Base-by-base conservation (phyloP, 306 rosid species). In the Dryas drummondii region DNA sequence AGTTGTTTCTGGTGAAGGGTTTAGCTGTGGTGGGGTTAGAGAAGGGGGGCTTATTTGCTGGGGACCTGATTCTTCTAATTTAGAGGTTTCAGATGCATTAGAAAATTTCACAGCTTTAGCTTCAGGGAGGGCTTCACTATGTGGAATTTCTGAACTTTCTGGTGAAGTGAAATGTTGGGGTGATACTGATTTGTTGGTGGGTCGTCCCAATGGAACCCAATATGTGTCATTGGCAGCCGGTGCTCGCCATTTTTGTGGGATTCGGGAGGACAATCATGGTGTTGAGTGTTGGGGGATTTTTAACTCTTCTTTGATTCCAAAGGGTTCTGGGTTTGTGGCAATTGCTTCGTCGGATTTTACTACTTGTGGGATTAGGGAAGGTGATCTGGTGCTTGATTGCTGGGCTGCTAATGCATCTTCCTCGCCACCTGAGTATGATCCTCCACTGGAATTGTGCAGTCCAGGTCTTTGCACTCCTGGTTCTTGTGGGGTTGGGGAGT, bases 391-490 rank as follows among this genome's bases (percentile, higher is more conserved):
- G 51, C 84, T 92, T 4, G 96, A 88, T 85, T 94, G 98, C 68
- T 94, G 98, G 98, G 63, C 83, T 63, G 84, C 86, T 44, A 83
- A 91, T 54, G 80, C 81, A 16, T 69, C 96, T 1, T 76, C 74
- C 10, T 71, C 87, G 4, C 74, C 85, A 1, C 72, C 72, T 12
- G 50, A 45, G 42, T 84, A 84, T 78, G 96, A 90, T 75, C 97
- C 97, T 68, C 98, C 98, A 50, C 54, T 94, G 86, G 97, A 94
- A 71, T 86, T 94, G 68, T 94, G 92, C 13, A 90, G 96, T 79
- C 98, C 97, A 0, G 98, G 98, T 42, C 79, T 94, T 3, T 94
- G 98, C 53, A 70, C 80, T 73, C 73, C 87, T 15, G 77, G 85
- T 58, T 64, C 82, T 2, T 94, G 98, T 70, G 68, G 73, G 0